Conservation (phyloP, 768 basidiomycete genomes). For the Lentinula sp. region DNA sequence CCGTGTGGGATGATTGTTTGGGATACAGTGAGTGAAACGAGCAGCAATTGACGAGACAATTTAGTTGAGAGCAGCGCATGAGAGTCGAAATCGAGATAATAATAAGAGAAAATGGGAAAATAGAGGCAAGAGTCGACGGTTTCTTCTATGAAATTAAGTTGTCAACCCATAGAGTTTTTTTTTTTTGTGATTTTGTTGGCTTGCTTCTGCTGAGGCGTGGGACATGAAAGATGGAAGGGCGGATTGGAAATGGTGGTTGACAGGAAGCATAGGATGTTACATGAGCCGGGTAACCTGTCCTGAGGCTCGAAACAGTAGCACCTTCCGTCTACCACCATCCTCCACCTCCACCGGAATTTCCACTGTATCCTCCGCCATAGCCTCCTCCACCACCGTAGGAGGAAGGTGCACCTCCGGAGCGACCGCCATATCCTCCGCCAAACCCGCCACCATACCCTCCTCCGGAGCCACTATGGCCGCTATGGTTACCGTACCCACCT, state of each 20-base stretch:
- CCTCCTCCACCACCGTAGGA: slow-evolving; percentile 19
- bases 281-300: slow-evolving; percentile 12
- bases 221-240: neutral
- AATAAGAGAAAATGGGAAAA: slow-evolving; percentile 14
- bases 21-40: slow-evolving; percentile 15
- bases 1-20: slow-evolving; percentile 3
- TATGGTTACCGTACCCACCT: slow-evolving; percentile 27
- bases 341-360: slow-evolving; percentile 21
- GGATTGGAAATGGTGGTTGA: neutral
- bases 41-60: slow-evolving; percentile 37
- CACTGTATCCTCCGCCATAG: slow-evolving; percentile 19
- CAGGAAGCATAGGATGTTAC: slow-evolving; percentile 1
- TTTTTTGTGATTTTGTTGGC: slow-evolving; percentile 10
- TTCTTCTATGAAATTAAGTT: neutral
- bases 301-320: slow-evolving; percentile 5
- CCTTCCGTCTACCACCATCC: slow-evolving; percentile 11
- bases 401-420: slow-evolving; percentile 19
- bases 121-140: neutral
- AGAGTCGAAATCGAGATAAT: slow-evolving; percentile 31
- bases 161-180: neutral
- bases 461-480: slow-evolving; percentile 35
- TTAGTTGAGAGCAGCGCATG: slow-evolving; percentile 56
- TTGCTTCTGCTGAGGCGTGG: slow-evolving; percentile 9
- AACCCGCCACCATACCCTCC: slow-evolving; percentile 20
- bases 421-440: slow-evolving; percentile 15